Evolutionary conservation across 2,329 filamentous ascomycete genomes (phyloP).

Genomic region (Microsporum ferrugineum): DNA sequence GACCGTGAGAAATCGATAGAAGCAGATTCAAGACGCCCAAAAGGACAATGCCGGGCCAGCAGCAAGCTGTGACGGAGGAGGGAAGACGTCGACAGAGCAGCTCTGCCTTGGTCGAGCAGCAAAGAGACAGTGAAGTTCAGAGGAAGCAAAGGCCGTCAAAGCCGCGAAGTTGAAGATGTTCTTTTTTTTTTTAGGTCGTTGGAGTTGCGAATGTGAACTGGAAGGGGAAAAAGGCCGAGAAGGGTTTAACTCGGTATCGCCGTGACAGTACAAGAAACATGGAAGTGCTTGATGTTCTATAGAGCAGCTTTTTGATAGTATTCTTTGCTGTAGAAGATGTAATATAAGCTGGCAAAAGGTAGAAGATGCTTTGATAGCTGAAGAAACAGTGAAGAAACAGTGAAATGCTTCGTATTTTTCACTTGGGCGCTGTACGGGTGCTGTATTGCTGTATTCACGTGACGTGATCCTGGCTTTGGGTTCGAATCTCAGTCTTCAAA

Average conservation of each 20-base stretch:
- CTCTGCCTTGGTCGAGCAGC: background rate
- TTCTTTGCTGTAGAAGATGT: no score
- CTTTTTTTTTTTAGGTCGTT: background rate
- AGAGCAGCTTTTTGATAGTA: background rate
- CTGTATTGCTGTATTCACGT: conserved; percentile 1
- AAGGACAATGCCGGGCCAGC: background rate
- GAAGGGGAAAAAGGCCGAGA: background rate
- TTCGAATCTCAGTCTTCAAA: background rate
- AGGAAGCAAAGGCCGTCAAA: background rate
- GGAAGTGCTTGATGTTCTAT: background rate
- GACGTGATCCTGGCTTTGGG: background rate
- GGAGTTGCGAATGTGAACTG: background rate
- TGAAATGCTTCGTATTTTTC: background rate
- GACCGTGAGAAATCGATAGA: background rate
- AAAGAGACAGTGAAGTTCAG: background rate
- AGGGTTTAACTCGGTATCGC: background rate
- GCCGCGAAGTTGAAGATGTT: background rate
- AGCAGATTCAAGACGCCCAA: background rate
- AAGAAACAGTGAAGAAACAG: background rate
- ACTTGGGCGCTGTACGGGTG: background rate
- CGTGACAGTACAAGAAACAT: background rate
- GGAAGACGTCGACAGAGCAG: background rate
- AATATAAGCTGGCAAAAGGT: no score
- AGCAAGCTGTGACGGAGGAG: background rate
- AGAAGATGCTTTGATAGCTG: background rate